phyloP scores from a whole-genome alignment of 768 basidiomycete genomes.

The Russula lepida region DNA sequence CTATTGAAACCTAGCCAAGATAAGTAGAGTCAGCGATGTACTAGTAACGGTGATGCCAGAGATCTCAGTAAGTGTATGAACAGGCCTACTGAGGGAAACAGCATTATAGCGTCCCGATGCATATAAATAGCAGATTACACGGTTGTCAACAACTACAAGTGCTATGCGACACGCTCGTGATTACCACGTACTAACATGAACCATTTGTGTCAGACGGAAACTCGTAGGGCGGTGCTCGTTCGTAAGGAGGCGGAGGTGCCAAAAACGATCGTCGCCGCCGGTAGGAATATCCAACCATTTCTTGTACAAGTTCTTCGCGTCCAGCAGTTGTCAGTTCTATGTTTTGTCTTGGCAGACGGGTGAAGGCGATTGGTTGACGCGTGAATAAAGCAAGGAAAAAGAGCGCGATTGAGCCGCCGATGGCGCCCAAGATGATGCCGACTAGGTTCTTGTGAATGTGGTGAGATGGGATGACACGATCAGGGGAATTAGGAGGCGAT shows the following conservation, averaged over 20 bases:
- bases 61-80: neutral
- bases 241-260: constrained; percentile 46
- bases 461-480: neutral
- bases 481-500: neutral
- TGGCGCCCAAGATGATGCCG: constrained; percentile 37
- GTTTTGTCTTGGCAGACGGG: constrained; percentile 37
- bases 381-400: constrained; percentile 30
- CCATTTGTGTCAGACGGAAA: neutral
- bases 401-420: constrained; percentile 36
- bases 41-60: neutral
- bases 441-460: constrained; percentile 19
- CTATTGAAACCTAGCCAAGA: neutral
- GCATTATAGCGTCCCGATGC: neutral
- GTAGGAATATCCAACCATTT: constrained; percentile 41
- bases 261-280: constrained; percentile 19
- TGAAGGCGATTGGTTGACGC: constrained; percentile 39
- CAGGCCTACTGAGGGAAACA: neutral
- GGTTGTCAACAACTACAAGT: neutral
- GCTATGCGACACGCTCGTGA: neutral
- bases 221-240: constrained; percentile 43
- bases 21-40: neutral
- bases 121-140: neutral
- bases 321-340: constrained; percentile 34
- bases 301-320: constrained; percentile 41
- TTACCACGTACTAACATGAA: neutral